Conservation (phyloP, 1,284 basidiomycete species). For the Fomitiporia mediterranea region DNA sequence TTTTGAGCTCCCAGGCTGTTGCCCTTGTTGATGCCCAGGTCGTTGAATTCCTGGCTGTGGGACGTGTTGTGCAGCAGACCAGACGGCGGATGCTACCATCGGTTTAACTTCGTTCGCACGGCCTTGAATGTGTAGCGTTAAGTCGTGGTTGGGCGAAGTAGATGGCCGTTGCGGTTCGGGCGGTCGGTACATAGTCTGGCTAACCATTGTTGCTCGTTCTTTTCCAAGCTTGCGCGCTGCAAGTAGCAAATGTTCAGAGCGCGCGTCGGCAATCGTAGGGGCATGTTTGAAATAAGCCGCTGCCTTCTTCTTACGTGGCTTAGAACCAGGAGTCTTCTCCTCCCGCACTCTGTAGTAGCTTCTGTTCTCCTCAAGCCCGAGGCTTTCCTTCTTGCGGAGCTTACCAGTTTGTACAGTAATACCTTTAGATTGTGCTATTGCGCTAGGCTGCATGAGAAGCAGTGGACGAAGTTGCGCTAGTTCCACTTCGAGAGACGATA, state of each 20-base stretch:
- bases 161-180: not conserved
- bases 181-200: constrained; percentile 8
- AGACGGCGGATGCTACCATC: not conserved
- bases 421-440: constrained; percentile 27
- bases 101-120: not conserved
- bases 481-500: constrained; percentile 46
- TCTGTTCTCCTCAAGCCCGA: not conserved
- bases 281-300: constrained; percentile 20
- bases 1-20: not conserved
- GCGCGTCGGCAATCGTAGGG: constrained; percentile 45
- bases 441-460: constrained; percentile 46
- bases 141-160: not conserved
- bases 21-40: not conserved
- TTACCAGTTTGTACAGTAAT: not conserved
- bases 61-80: not conserved
- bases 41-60: not conserved
- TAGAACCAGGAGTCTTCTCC: not conserved
- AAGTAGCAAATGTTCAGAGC: constrained; percentile 54
- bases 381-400: constrained; percentile 4
- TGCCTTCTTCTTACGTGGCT: constrained; percentile 14
- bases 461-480: constrained; percentile 50
- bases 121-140: not conserved
- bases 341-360: constrained; percentile 8
- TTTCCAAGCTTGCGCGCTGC: constrained; percentile 55
- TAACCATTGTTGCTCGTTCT: constrained; percentile 35